phyloP scores from a whole-genome alignment of 2,329 filamentous ascomycete species.

The Talaromyces sp. region DNA sequence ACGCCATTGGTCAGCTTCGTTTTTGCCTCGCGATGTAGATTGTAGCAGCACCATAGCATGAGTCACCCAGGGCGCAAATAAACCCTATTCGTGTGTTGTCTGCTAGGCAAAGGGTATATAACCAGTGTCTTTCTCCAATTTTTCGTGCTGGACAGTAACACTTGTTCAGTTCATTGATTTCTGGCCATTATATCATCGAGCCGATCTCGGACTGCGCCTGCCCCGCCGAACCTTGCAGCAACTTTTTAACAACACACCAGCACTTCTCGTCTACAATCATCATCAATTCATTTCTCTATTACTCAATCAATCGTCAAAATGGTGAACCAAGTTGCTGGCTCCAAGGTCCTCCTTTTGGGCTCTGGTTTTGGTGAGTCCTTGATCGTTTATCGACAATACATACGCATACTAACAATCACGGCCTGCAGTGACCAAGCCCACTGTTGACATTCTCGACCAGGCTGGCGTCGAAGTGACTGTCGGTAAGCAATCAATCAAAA shows the following conservation, averaged over 20 bases:
- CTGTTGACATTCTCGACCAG: conserved; percentile 58
- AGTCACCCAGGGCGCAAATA: conserved; percentile 3
- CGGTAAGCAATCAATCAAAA: conserved; percentile 42
- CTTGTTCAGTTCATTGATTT: not conserved
- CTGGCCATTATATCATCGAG: not conserved
- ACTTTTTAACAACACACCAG: not conserved
- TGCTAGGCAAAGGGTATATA: not conserved
- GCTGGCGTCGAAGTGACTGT: conserved; percentile 61
- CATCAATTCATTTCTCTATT: conserved; percentile 5
- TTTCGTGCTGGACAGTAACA: not conserved
- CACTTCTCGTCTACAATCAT: not conserved
- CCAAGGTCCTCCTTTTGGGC: conserved; percentile 34
- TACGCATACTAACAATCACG: not conserved
- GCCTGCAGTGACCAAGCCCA: conserved; percentile 54
- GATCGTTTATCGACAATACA: not conserved
- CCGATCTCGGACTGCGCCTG: conserved; percentile 9
- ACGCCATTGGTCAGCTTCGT: not conserved
- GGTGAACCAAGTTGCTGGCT: conserved; percentile 32
- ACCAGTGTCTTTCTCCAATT: not conserved
- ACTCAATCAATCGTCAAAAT: conserved; percentile 24
- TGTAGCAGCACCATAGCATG: not conserved
- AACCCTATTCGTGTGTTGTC: conserved; percentile 2
- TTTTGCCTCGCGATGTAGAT: not conserved
- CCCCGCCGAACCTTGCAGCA: conserved; percentile 3
- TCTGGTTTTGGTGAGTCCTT: conserved; percentile 31